Percentiles rank a stretch among this genome's conserved stretches.
These are phyloP conservation scores for Trichoderma simmonsii DNA, from an alignment of 2,329 filamentous ascomycete species.

Conservation along the genomic window DNA sequence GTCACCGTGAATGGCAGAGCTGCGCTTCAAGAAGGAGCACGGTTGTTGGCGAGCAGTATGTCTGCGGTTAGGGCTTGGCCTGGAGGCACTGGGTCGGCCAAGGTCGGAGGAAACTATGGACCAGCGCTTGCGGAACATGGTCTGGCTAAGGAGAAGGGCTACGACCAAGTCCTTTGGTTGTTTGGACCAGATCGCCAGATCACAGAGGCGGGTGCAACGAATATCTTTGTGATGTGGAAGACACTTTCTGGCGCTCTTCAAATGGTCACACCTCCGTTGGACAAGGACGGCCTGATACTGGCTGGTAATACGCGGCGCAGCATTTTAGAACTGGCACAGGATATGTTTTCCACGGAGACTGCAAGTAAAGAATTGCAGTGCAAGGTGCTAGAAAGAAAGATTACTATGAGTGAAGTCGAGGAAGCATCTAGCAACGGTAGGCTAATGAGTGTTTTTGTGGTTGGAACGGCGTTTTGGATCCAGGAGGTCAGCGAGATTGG, in stretches of 20 bases:
- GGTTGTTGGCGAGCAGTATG: not conserved
- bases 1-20: not conserved
- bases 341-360: not conserved
- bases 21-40: not conserved
- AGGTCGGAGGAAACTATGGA: constrained; percentile 91
- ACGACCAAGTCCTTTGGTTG: constrained; percentile 85
- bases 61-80: constrained; percentile 63
- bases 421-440: not conserved
- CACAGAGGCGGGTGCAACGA: constrained; percentile 86
- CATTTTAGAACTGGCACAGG: not conserved
- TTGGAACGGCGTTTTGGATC: not conserved
- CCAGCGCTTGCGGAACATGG: constrained; percentile 41
- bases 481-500: not conserved
- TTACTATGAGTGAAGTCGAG: not conserved
- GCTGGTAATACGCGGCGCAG: not conserved
- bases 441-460: not conserved
- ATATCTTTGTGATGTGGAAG: constrained; percentile 63
- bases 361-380: not conserved
- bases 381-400: not conserved
- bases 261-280: not conserved
- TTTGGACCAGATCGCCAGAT: constrained; percentile 74
- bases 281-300: not conserved
- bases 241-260: not conserved
- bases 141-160: not conserved
- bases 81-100: constrained; percentile 87